Base-by-base conservation (phyloP, 495 filamentous ascomycete species). In the Trichoderma erinaceum region DNA sequence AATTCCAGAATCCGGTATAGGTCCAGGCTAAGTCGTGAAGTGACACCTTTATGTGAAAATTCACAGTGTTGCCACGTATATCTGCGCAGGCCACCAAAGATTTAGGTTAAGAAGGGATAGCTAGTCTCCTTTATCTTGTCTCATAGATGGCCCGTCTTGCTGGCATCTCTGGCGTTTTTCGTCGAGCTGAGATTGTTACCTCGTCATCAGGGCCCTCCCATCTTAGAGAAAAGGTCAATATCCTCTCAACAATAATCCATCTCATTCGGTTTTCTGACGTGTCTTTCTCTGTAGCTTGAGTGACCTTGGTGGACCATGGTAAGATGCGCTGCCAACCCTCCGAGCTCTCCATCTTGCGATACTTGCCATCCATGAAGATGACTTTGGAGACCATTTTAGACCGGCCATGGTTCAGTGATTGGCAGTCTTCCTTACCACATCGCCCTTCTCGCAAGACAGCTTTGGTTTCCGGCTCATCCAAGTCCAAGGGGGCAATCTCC, bases 221-320 rank as follows among this genome's bases (percentile, higher is more conserved):
- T 27, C 65, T 2, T n/a, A 66, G 23, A 16, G 27, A 66, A 41
- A 66, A 66, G 41, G 65, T 66, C 8, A 66, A 32, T 43, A 43
- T 66, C 65, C 65, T 66, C 65, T 66, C 65, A 43, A 66, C 65
- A 46, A 66, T 46, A 21, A 46, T 32, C 65, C 65, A 66, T 46
- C 65, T 32, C 65, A 66, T 46, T 35, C 65, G 48, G 21, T 46
- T 46, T 21, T 43, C 65, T 16, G 43, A 43, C 10, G 65, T 46
- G 43, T 46, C 41, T 12, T 46, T 48, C 27, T 50, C 43, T 18
- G 41, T 46, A n/a, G 27, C 65, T 23, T 66, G 41, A 7, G 27
- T 16, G 41, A 43, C 16, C 10, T 46, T 48, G 10, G 27, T 46
- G 15, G 41, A 32, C 27, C 41, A 66, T 29, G 44, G 65, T 15